A percentile compares a stretch with the other conserved stretches of the same genome.
Evolutionary conservation across 2,329 filamentous ascomycete species (phyloP).

Genomic region (Xenosphaeropsis pyriputrescens): DNA sequence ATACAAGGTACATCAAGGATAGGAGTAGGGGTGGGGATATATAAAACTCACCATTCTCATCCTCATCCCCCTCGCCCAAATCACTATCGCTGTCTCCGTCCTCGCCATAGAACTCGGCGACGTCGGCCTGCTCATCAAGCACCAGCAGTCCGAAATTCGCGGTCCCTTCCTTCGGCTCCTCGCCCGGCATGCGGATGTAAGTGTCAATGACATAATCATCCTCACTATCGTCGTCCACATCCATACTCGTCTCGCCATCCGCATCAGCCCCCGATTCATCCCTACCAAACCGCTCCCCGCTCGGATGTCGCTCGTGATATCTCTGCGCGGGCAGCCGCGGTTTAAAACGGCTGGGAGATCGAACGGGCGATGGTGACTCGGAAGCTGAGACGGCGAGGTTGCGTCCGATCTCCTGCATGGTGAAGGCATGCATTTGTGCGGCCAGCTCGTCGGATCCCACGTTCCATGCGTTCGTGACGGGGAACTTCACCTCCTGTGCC

Average conservation of each 20-base stretch:
- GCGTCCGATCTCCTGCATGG: conserved; percentile 37
- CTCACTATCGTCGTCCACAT: conserved; percentile 23
- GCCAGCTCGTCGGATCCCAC: conserved; percentile 26
- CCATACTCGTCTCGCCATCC: conserved; percentile 14
- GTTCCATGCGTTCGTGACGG: conserved; percentile 17
- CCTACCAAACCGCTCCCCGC: too few relatives aligned
- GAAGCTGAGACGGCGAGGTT: conserved; percentile 6
- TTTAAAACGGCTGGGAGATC: conserved; percentile 26
- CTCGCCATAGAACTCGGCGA: conserved; percentile 43
- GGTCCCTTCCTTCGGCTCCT: conserved; percentile 29
- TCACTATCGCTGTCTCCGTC: conserved; percentile 44
- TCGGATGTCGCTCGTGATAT: conserved; percentile 39
- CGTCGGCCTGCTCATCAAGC: conserved; percentile 19
- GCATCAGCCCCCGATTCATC: conserved; percentile 15
- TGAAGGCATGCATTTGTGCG: conserved; percentile 42
- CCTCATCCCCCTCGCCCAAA: conserved; percentile 40
- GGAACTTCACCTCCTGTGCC: conserved; percentile 5
- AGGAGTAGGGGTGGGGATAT: not conserved
- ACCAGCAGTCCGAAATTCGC: conserved; percentile 27
- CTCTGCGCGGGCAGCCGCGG: conserved; percentile 39
- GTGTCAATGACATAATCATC: conserved; percentile 46
- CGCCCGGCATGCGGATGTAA: conserved; percentile 44
- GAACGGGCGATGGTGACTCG: too few relatives aligned
- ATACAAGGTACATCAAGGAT: not conserved
- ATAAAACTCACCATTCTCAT: conserved; percentile 41